Conservation (phyloP, 129 eudicot genomes). For the Oenanthe sinensis region DNA sequence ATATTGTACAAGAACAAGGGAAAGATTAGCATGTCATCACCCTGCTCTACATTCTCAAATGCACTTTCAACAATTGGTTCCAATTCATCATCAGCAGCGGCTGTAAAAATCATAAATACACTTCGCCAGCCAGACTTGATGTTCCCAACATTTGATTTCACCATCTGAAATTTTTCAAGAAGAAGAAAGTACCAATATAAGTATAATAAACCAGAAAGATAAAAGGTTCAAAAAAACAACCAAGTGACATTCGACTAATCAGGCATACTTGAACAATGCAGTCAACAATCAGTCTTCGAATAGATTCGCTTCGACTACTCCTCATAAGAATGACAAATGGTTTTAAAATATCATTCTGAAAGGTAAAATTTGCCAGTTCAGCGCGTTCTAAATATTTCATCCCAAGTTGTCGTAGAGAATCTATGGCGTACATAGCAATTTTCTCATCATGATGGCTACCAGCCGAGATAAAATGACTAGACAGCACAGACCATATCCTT, state of each 20-base stretch:
- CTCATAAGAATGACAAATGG: slow-evolving; percentile 94
- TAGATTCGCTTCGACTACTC: slow-evolving; percentile 76
- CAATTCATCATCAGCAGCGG: slow-evolving; percentile 92
- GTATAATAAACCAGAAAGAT: slow-evolving; percentile 7
- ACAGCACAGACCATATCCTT: slow-evolving; percentile 94
- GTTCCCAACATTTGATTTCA: slow-evolving; percentile 96
- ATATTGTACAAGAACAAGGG: neutral
- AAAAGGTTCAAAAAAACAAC: neutral
- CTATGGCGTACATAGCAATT: slow-evolving; percentile 98
- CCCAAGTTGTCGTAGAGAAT: slow-evolving; percentile 90
- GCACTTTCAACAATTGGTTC: slow-evolving; percentile 98
- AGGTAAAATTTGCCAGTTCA: slow-evolving; percentile 92
- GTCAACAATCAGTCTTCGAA: slow-evolving; percentile 84
- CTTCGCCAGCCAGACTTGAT: slow-evolving; percentile 99
- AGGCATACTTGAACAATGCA: slow-evolving; percentile 86
- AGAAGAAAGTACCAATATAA: neutral
- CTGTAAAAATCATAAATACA: slow-evolving; percentile 97
- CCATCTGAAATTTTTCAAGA: slow-evolving; percentile 46
- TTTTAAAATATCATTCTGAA: slow-evolving; percentile 93
- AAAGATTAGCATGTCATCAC: slow-evolving; percentile 26
- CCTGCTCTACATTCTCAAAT: slow-evolving; percentile 97
- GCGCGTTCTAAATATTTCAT: slow-evolving; percentile 97
- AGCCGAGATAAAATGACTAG: slow-evolving; percentile 87
- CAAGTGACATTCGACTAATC: slow-evolving; percentile 8
- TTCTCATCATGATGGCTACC: slow-evolving; percentile 98